These are phyloP conservation scores for Beauveria sp. DNA, from an alignment of 2,329 filamentous ascomycete species.

Conservation along the genomic window DNA sequence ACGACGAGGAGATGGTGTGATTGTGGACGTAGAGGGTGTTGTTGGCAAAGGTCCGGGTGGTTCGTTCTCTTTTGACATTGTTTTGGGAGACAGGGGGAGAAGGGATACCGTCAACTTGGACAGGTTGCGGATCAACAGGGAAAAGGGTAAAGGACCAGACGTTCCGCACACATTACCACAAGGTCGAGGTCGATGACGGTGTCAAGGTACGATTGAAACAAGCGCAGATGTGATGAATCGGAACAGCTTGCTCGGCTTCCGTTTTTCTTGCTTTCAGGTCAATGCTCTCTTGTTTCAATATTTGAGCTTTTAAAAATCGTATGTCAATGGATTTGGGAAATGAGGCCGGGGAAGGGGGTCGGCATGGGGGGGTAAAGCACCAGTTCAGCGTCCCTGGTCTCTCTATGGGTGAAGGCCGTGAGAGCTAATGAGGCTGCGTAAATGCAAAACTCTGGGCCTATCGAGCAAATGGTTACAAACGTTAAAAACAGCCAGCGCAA, in stretches of 20 bases:
- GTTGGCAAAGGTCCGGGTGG: background rate
- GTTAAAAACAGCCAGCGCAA: no score
- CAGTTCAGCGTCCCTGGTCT: background rate
- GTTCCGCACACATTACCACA: background rate
- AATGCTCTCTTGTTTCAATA: background rate
- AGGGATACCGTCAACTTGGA: background rate
- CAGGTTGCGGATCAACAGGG: background rate
- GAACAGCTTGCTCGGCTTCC: background rate
- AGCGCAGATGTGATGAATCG: background rate
- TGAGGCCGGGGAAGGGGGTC: conserved; percentile 1
- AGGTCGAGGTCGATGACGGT: background rate
- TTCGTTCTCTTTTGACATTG: background rate
- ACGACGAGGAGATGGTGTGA: background rate
- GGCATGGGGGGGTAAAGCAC: background rate
- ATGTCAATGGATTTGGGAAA: background rate
- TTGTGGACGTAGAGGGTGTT: background rate
- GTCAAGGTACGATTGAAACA: background rate
- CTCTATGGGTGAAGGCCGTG: no score
- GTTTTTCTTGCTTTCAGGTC: background rate
- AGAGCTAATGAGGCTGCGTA: no score
- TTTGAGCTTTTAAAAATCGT: no score
- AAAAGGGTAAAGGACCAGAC: background rate
- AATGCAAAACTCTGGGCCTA: no score
- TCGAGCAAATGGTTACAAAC: no score
- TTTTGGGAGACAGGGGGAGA: background rate